Evolutionary conservation across 192 early-diverging fungal genomes (phyloP), one percentile per base, ranked within the genome.

Genomic region (Entomortierella parvispora): DNA sequence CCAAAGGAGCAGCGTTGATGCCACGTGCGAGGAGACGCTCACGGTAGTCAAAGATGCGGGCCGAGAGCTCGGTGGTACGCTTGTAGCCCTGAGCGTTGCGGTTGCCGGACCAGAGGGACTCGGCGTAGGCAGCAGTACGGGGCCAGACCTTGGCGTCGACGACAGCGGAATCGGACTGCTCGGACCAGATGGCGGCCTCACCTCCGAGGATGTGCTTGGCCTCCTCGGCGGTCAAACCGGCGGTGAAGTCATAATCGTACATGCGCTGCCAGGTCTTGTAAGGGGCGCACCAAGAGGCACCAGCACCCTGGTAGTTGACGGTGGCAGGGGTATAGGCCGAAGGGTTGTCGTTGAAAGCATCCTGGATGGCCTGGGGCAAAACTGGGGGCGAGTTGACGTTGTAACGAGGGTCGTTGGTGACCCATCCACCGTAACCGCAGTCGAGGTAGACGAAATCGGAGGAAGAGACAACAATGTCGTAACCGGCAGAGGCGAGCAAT

Each of bases 221-320:
- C 64, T 90, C 71, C 22, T 34, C 65, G 1, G 66, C 71, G 8
- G 81, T 85, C 71, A 91, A 81, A 40, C 85, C 86, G 52, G 85
- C 79, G 51, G 83, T 84, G 53, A 88, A 82, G 65, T 92, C 85
- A 72, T 86, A 92, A 65, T 83, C 77, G 74, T 93, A 91, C 42
- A 91, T 85, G 49, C 87, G 86, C 80, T 90, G 86, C 92, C 91
- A 92, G 40, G 85, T 71, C 83, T 90, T 89, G 87, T 83, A 91
- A 32, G 92, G 91, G 53, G 85, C 85, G 83, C 92, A 93, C 91
- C 92, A 93, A 42, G 89, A 91, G 49, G 78, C 85, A 65, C 79
- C 82, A 18, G 7, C 14, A 33, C 85, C 85, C 52, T 47, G 70
- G 34, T 81, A 86, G 44, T 86, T 86, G 64, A 59, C 44, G 11